Evolutionary conservation across 73 alveolate genomes (phyloP).

Genomic region (Paramecium caudatum): DNA sequence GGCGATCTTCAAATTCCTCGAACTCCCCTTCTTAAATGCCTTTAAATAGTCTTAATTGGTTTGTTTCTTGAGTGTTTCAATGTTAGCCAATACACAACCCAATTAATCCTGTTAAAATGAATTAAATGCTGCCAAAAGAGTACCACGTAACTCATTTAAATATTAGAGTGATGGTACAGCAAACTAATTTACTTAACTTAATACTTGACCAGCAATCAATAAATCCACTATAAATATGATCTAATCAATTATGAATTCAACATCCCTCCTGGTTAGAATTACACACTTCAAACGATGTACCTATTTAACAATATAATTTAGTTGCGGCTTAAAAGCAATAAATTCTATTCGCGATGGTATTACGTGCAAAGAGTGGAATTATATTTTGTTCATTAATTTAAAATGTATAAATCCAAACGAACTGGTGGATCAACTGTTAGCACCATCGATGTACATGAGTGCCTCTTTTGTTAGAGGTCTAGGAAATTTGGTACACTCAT

Average conservation of each 20-base stretch:
- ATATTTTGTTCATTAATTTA: slow-evolving; percentile 19
- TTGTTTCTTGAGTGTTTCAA: slow-evolving; percentile 22
- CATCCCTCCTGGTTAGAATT: slow-evolving; percentile 15
- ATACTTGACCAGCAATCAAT: slow-evolving; percentile 63
- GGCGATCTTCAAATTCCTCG: slow-evolving; percentile 26
- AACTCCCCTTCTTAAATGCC: slow-evolving; percentile 58
- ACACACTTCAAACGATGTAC: slow-evolving; percentile 56
- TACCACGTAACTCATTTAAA: not conserved
- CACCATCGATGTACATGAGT: slow-evolving; percentile 1
- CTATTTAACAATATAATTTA: slow-evolving; percentile 43
- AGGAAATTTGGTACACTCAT: slow-evolving; percentile 2
- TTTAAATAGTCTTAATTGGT: slow-evolving; percentile 9
- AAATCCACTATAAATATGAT: slow-evolving; percentile 4
- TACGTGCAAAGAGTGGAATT: slow-evolving; percentile 53
- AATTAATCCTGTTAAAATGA: slow-evolving; percentile 2
- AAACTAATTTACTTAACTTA: not conserved
- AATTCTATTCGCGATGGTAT: not conserved
- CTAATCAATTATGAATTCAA: slow-evolving; percentile 37
- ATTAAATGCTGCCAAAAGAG: not conserved
- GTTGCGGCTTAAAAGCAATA: slow-evolving; percentile 3
- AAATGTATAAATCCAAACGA: slow-evolving; percentile 54
- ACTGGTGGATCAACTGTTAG: slow-evolving; percentile 64
- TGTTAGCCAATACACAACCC: not conserved
- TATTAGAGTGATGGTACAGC: not conserved
- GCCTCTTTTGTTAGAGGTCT: slow-evolving; percentile 56